Base-by-base conservation (phyloP, 495 filamentous ascomycete species). In the Aspergillus affinis region DNA sequence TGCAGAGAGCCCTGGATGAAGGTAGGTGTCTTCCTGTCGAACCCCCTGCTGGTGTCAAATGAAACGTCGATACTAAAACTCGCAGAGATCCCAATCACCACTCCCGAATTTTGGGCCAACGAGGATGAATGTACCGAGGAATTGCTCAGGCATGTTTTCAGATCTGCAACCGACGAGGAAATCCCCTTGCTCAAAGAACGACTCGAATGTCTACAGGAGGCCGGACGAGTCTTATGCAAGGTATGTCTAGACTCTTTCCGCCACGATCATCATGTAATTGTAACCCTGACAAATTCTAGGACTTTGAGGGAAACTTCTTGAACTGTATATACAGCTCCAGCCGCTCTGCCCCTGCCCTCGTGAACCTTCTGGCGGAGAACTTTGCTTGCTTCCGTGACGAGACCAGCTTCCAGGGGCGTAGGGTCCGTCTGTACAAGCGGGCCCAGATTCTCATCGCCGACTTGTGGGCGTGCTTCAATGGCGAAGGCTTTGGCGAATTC, bases 401-500 rank as follows among this genome's bases (percentile, higher is more conserved):
- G 65, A 81, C 84, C 46, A 64, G 65, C 12, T 95, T 91, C 72
- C 85, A 92, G 52, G 84, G 85, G 7, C 82, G 83, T n/a, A 81
- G 80, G 19, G 85, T 98, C 4, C 89, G 90, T 19, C 81, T 99
- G 61, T 85, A 93, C 68, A 98, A 98, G 72, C 86, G 94, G 9
- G 92, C 94, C 3, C 94, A 99, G 78, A 98, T 98, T 56, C 82
- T 97, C 15, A 91, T 95, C 18, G 95, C 95, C 47, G 94, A 99
- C 67, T 68, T 97, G 4, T 98, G 93, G 93, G 93, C 93, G 12
- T 93, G 91, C 60, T 97, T 97, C 66, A 84, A 94, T 51, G 91
- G 90, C 32, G 79, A 88, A 61, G 75, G 82, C 21, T 92, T 86
- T 61, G 94, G 94, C 15, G 74, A 81, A n/a, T 99, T 99, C 67